Conservation (phyloP, 495 filamentous ascomycete species). For the Penicillium crystallinum region DNA sequence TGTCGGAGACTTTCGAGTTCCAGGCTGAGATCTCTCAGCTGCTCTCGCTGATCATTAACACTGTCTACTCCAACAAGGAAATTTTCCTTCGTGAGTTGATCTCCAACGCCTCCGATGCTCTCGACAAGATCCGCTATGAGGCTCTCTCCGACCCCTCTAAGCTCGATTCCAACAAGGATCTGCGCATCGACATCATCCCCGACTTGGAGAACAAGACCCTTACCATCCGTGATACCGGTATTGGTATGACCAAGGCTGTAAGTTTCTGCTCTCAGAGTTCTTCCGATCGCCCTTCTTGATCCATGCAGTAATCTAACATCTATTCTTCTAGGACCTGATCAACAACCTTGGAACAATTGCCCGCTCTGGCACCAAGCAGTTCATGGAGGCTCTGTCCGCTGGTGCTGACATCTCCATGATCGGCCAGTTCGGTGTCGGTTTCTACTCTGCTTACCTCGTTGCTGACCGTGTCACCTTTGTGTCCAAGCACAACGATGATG, state of each 20-base stretch:
- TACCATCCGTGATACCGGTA: slow-evolving; percentile 94
- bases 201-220: slow-evolving; percentile 95
- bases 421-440: slow-evolving; percentile 99
- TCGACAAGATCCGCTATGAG: slow-evolving; percentile 99
- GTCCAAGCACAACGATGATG: slow-evolving; percentile 99
- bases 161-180: slow-evolving; percentile 93
- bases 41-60: slow-evolving; percentile 98
- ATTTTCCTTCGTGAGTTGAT: slow-evolving; percentile 98
- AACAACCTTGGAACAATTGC: slow-evolving; percentile 99
- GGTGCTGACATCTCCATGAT: slow-evolving; percentile 99
- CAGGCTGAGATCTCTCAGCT: slow-evolving; percentile 99
- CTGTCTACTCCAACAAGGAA: slow-evolving; percentile 99
- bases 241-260: slow-evolving; percentile 99
- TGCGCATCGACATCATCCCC: slow-evolving; percentile 96
- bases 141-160: slow-evolving; percentile 93
- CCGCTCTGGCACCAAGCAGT: slow-evolving; percentile 98
- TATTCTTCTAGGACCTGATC: slow-evolving; percentile 72
- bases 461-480: slow-evolving; percentile 92
- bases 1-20: slow-evolving; percentile 98
- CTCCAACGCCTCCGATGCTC: slow-evolving; percentile 95
- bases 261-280: slow-evolving; percentile 36
- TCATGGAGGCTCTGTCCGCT: slow-evolving; percentile 98
- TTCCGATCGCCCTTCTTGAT: neutral
- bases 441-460: slow-evolving; percentile 99
- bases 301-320: neutral